A percentile compares a stretch with the other conserved stretches of the same genome.
phyloP scores from a whole-genome alignment of 2,329 filamentous ascomycete genomes.

The Purpureocillium lavendulum region DNA sequence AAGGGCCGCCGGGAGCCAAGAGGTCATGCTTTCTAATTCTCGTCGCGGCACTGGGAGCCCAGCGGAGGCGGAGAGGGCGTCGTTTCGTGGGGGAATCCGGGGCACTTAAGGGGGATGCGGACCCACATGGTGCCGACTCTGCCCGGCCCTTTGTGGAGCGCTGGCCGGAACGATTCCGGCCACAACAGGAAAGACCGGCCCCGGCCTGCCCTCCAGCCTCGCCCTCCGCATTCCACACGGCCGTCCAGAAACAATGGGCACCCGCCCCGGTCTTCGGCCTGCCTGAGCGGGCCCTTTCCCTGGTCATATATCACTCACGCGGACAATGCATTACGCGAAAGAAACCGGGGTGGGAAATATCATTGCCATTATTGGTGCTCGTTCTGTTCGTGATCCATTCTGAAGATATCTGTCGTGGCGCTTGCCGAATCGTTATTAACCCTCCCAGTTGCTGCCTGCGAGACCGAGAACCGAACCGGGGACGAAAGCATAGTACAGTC shows the following conservation, averaged over 20 bases:
- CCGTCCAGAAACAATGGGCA: not conserved
- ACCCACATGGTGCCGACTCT: conserved; percentile 13
- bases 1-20: not conserved
- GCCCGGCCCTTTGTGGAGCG: conserved; percentile 13
- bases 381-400: no score
- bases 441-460: no score
- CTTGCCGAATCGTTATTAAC: no score
- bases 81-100: conserved; percentile 5
- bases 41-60: not conserved
- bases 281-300: no score
- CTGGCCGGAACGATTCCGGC: conserved; percentile 27
- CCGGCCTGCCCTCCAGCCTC: not conserved
- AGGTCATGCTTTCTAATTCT: conserved; percentile 1
- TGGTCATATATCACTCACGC: no score
- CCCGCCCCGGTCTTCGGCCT: no score
- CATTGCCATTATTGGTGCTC: not conserved
- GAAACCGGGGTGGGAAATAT: not conserved
- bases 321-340: not conserved
- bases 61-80: not conserved
- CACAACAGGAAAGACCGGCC: not conserved
- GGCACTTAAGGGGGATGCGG: conserved; percentile 3
- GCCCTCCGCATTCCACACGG: conserved; percentile 2
- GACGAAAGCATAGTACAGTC: not conserved
- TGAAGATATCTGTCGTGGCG: not conserved
- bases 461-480: no score